Percentiles rank a stretch among this genome's conserved stretches.
These are phyloP conservation scores for Clathrospora elynae DNA, from an alignment of 2,329 filamentous ascomycete genomes.

Conservation along the genomic window DNA sequence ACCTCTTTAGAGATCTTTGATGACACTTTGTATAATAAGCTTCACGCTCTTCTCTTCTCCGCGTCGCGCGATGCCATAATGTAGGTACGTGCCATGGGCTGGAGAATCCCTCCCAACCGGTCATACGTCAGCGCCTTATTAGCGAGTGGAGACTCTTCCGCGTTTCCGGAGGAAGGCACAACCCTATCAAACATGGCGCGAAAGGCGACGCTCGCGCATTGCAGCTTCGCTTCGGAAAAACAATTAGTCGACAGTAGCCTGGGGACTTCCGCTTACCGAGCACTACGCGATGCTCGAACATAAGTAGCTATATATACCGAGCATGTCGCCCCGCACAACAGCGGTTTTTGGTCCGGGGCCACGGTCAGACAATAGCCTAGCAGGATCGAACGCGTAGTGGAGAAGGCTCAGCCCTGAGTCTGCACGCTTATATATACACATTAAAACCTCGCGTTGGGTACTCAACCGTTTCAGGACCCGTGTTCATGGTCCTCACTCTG, in stretches of 20 bases:
- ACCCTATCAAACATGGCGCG: slow-evolving; percentile 1
- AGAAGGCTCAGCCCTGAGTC: slow-evolving; percentile 33
- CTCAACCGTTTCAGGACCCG: too few relatives aligned
- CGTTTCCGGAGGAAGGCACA: slow-evolving; percentile 23
- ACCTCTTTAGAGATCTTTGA: too few relatives aligned
- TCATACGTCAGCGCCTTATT: slow-evolving; percentile 25
- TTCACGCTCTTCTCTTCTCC: neutral
- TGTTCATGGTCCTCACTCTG: slow-evolving; percentile 5
- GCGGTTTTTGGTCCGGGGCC: slow-evolving; percentile 5
- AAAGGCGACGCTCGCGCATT: slow-evolving; percentile 1
- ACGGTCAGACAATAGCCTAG: slow-evolving; percentile 10
- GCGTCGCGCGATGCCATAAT: slow-evolving; percentile 1
- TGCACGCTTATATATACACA: slow-evolving; percentile 26
- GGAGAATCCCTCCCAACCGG: slow-evolving; percentile 1
- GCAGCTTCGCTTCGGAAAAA: too few relatives aligned
- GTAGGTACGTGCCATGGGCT: neutral
- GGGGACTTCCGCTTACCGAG: too few relatives aligned
- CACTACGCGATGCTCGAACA: neutral
- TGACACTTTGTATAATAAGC: too few relatives aligned
- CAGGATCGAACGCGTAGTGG: slow-evolving; percentile 25
- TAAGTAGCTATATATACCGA: neutral
- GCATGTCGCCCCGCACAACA: slow-evolving; percentile 5
- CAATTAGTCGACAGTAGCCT: too few relatives aligned
- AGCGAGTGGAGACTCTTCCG: slow-evolving; percentile 29
- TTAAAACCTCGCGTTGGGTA: slow-evolving; percentile 10